Evolutionary conservation across 345 rosid genomes (phyloP).

Genomic region (Populus alba): DNA sequence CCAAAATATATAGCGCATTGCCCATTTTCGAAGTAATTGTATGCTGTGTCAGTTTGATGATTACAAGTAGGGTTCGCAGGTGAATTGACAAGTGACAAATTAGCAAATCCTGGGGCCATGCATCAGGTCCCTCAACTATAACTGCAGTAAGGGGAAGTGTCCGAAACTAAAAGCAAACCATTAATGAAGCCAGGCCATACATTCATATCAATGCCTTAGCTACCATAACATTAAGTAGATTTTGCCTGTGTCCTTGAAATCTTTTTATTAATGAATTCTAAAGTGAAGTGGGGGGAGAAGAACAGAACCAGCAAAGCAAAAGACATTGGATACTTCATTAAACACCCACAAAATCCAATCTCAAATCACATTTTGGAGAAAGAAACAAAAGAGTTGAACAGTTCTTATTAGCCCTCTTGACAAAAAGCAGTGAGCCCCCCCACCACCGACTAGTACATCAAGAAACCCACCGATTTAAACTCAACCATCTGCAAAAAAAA

Average conservation of each 20-base stretch:
- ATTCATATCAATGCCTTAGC: slow-evolving; percentile 3
- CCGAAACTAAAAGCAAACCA: slow-evolving; percentile 16
- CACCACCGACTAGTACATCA: slow-evolving; percentile 19
- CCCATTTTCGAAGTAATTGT: neutral
- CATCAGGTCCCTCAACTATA: slow-evolving; percentile 19
- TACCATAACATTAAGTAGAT: slow-evolving; percentile 12
- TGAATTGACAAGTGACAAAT: too few species aligned
- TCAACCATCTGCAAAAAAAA: slow-evolving; percentile 35
- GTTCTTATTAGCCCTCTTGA: neutral
- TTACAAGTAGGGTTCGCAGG: neutral
- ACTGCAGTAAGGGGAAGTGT: slow-evolving; percentile 3
- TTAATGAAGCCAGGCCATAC: neutral
- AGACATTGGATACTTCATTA: slow-evolving; percentile 27
- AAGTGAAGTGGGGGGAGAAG: slow-evolving; percentile 6
- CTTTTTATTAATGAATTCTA: slow-evolving; percentile 16
- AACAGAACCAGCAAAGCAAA: neutral
- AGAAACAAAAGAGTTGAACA: neutral
- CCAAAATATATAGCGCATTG: too few species aligned
- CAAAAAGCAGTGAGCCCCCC: slow-evolving; percentile 10
- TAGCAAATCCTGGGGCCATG: neutral
- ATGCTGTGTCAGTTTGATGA: slow-evolving; percentile 14
- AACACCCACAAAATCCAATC: slow-evolving; percentile 9
- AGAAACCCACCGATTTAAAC: slow-evolving; percentile 14
- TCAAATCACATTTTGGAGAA: slow-evolving; percentile 11
- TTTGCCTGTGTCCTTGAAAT: slow-evolving; percentile 13